Base-by-base conservation (phyloP, 2,329 filamentous ascomycete genomes). In the Clarireedia hainanense region DNA sequence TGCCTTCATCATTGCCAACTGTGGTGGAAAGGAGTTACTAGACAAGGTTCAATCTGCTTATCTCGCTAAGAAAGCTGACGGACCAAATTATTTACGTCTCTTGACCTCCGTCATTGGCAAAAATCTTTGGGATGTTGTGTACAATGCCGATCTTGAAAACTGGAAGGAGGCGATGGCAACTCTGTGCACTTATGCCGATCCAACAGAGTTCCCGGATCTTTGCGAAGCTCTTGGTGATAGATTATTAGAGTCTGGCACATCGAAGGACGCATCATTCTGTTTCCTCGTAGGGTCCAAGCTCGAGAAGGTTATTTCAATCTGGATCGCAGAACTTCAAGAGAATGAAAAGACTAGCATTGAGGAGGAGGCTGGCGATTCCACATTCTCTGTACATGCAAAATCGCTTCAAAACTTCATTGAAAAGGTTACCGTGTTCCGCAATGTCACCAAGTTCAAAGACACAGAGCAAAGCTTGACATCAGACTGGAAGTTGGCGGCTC, bases 101-200 rank as follows among this genome's bases (percentile, higher is more conserved):
- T 79, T 99, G 54, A 86, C 89, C 51, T 96, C 92, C 5, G 89
- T 99, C 51, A 91, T 96, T 56, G 85, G 88, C 60, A 97, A 97
- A 77, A 96, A 99, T 67, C 79, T 99, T 1, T 97, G 92, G 94
- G 94, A 99, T 73, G 81, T 97, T 47, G 94, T 97, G 6, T 90
- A 97, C 74, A 99, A 99, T 67, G 94, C 92, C 6, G 89, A 96
- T 67, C 75, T 99, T 47, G 80, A 81, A 52, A 88, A 94, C 72
- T 99, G 94, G 95, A 97, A 95, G 74, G 94, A 97, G 72, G 86
- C 92, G 3, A 95, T 99, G 88, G 91, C 90, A 27, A 88, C 91
- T 1, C 76, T 99, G 53, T 99, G 94, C 79, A 97, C 94, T 1
- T 99, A 92, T 71, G 94, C 94, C 0, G 86, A 95, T 60, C 87